Conservation (phyloP, 805 yeast species). For the Saccharomycopsis babjevae region DNA sequence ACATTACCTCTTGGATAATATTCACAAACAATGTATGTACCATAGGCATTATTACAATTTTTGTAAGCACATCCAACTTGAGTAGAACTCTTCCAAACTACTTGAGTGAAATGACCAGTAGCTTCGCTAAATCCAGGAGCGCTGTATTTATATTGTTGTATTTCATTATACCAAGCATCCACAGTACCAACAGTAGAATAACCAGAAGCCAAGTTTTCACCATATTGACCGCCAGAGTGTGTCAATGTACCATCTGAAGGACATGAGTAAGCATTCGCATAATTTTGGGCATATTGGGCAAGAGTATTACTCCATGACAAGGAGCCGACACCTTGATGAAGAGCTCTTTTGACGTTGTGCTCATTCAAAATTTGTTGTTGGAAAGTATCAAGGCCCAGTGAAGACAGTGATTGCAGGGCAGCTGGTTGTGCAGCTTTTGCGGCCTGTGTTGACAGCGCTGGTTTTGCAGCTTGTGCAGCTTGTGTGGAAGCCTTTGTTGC, state of each 20-base stretch:
- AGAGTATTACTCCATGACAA: constrained; percentile 41
- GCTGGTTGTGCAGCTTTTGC: constrained; percentile 16
- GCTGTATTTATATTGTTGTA: constrained; percentile 40
- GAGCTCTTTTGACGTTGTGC: constrained; percentile 42
- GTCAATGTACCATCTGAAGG: constrained; percentile 39
- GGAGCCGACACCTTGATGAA: constrained; percentile 32
- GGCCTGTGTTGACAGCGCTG: constrained; percentile 20
- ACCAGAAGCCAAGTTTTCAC: constrained; percentile 73
- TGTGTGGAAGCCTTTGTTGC: constrained; percentile 17
- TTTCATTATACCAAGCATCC: constrained; percentile 69
- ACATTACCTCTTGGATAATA: constrained; percentile 49
- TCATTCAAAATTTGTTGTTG: constrained; percentile 34
- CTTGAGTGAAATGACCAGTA: constrained; percentile 69
- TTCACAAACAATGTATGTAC: constrained; percentile 62
- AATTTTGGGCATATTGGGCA: constrained; percentile 39
- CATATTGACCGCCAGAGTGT: constrained; percentile 59
- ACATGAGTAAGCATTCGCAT: constrained; percentile 32
- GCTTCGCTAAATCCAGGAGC: constrained; percentile 41
- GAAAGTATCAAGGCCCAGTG: constrained; percentile 21
- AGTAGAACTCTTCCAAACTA: constrained; percentile 55
- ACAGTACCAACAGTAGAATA: constrained; percentile 38
- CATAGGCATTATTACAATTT: constrained; percentile 37
- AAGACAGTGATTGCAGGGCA: constrained; percentile 13
- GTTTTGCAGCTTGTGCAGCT: constrained; percentile 4
- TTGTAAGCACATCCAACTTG: constrained; percentile 59